Conservation (phyloP, 306 rosid species). For the Fragaria iinumae region DNA sequence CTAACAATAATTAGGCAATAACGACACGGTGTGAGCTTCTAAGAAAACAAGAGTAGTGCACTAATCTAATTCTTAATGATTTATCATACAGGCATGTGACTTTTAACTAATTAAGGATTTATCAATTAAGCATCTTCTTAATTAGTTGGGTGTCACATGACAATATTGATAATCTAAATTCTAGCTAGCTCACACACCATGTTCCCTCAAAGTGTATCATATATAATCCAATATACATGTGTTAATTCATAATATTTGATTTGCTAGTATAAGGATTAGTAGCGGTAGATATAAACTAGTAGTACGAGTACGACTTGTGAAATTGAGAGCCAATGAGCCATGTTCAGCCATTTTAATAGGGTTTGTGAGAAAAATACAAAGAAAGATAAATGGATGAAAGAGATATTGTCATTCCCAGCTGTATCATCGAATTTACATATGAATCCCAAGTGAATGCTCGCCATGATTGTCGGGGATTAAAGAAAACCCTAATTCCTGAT, state of each 20-base stretch:
- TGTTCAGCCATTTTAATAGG: slow-evolving; percentile 17
- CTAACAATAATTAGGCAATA: background rate
- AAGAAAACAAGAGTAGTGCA: background rate
- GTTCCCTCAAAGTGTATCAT: slow-evolving; percentile 26
- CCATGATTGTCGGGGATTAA: slow-evolving; percentile 52
- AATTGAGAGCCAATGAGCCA: slow-evolving; percentile 30
- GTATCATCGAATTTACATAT: slow-evolving; percentile 12
- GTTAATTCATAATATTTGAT: background rate
- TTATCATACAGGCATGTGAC: background rate
- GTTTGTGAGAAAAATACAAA: background rate
- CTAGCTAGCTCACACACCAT: background rate
- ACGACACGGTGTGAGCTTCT: slow-evolving; percentile 1
- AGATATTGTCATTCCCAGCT: slow-evolving; percentile 52
- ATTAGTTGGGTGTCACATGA: slow-evolving; percentile 22
- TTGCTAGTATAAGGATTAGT: background rate
- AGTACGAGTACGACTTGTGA: slow-evolving; percentile 14
- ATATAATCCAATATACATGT: background rate
- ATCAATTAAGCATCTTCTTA: slow-evolving; percentile 2
- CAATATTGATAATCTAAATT: background rate
- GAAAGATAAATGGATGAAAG: slow-evolving; percentile 14
- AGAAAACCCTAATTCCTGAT: slow-evolving; percentile 2
- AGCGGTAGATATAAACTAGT: background rate
- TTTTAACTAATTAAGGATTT: background rate
- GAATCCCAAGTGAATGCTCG: slow-evolving; percentile 45
- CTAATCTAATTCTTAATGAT: background rate